These are phyloP conservation scores for Leishmania lainsoni DNA, from an alignment of 208 protist species.

Conservation along the genomic window DNA sequence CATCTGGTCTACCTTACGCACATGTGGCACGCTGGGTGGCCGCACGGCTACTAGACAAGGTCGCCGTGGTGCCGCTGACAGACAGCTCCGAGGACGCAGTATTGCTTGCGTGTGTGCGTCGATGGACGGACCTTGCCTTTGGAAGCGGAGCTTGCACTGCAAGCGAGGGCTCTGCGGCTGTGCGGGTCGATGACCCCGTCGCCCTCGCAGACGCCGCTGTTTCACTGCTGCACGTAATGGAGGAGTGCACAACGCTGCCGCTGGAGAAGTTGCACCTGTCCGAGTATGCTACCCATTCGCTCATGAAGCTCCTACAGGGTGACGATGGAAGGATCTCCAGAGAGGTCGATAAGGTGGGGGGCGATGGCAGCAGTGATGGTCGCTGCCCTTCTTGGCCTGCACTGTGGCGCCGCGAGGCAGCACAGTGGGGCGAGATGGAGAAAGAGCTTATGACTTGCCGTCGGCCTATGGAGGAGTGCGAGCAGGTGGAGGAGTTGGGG, in stretches of 20 bases:
- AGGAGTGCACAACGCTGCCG: slow-evolving; percentile 35
- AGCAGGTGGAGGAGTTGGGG: neutral
- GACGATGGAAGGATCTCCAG: neutral
- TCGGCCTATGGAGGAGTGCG: neutral
- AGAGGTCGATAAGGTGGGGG: neutral
- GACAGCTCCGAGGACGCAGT: slow-evolving; percentile 36
- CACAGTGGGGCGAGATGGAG: slow-evolving; percentile 3
- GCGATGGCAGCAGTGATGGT: neutral
- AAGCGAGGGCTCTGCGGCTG: neutral
- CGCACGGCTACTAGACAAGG: slow-evolving; percentile 43
- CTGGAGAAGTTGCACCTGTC: slow-evolving; percentile 35
- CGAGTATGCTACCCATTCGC: slow-evolving; percentile 32
- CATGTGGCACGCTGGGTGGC: slow-evolving; percentile 50
- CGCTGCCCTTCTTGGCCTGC: neutral
- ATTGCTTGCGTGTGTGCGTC: slow-evolving; percentile 58
- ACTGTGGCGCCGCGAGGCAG: slow-evolving; percentile 2
- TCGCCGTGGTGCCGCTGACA: slow-evolving; percentile 36
- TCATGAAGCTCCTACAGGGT: slow-evolving; percentile 47
- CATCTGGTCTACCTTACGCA: neutral
- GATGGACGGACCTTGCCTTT: slow-evolving; percentile 55
- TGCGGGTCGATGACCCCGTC: slow-evolving; percentile 13
- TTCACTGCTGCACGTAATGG: slow-evolving; percentile 23
- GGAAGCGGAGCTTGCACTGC: neutral
- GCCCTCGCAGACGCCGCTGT: slow-evolving; percentile 23
- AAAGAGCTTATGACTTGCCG: neutral